Conservation (phyloP, 1,284 basidiomycete species). For the Coriolopsis trogii region DNA sequence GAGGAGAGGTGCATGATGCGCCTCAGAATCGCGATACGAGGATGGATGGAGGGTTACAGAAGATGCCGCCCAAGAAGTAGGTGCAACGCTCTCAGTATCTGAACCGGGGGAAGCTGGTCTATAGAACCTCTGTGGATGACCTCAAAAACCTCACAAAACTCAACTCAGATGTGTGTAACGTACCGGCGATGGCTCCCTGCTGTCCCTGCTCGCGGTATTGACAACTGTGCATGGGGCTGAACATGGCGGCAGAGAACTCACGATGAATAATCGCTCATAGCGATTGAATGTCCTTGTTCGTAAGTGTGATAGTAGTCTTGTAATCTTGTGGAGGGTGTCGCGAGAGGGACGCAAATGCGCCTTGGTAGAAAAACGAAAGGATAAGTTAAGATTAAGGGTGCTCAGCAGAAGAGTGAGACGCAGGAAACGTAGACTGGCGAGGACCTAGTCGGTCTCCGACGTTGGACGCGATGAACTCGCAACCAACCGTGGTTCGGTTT, state of each 20-base stretch:
- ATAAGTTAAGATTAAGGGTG: constrained; percentile 3
- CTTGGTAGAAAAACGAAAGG: constrained; percentile 1
- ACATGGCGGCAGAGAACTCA: constrained; percentile 12
- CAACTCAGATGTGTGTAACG: background rate
- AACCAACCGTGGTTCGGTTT: background rate
- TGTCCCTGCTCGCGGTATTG: too few relatives aligned
- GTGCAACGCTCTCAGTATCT: constrained; percentile 9
- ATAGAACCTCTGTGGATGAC: constrained; percentile 12
- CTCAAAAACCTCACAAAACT: background rate
- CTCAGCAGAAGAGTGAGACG: background rate
- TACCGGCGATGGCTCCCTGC: constrained; percentile 22
- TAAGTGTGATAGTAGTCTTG: too few relatives aligned
- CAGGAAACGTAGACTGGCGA: too few relatives aligned
- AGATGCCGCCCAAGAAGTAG: constrained; percentile 7
- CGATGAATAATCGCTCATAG: constrained; percentile 19
- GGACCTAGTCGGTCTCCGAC: too few relatives aligned
- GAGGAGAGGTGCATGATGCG: constrained; percentile 12
- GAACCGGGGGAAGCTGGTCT: constrained; percentile 17
- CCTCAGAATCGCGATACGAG: background rate
- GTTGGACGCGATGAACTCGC: too few relatives aligned
- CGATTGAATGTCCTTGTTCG: too few relatives aligned
- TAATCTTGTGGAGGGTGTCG: too few relatives aligned
- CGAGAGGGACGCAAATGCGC: too few relatives aligned
- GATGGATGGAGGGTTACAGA: constrained; percentile 11
- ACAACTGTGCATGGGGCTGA: too few relatives aligned